phyloP scores from a whole-genome alignment of 371 early-diverging fungal species.

The Syncephalastrum contaminatum region DNA sequence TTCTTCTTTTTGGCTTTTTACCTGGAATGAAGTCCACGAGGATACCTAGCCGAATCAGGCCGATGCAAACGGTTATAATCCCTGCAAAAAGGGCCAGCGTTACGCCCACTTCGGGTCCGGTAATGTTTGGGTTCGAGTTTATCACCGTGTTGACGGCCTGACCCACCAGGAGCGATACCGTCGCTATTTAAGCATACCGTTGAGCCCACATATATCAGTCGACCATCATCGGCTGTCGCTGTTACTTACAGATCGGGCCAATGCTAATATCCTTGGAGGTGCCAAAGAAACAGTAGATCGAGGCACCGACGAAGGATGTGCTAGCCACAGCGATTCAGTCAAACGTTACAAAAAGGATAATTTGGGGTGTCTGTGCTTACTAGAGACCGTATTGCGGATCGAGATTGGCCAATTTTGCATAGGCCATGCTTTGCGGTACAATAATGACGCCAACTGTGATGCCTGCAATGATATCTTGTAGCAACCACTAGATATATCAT shows the following conservation, averaged over 20 bases:
- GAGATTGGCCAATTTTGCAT: slow-evolving; percentile 80
- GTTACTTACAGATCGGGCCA: slow-evolving; percentile 45
- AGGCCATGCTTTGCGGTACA: slow-evolving; percentile 84
- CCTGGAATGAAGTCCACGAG: slow-evolving; percentile 77
- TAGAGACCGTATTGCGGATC: slow-evolving; percentile 44
- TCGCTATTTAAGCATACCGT: slow-evolving; percentile 40
- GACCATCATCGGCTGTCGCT: background rate
- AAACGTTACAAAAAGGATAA: background rate
- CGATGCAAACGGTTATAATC: slow-evolving; percentile 57
- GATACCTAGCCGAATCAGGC: slow-evolving; percentile 70
- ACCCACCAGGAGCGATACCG: slow-evolving; percentile 70
- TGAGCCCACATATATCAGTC: background rate
- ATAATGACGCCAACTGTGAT: slow-evolving; percentile 83
- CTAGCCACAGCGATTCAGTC: slow-evolving; percentile 1
- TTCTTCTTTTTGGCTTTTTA: background rate
- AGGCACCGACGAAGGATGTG: slow-evolving; percentile 66
- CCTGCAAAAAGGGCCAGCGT: slow-evolving; percentile 53
- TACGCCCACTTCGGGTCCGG: slow-evolving; percentile 40
- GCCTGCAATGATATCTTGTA: slow-evolving; percentile 84
- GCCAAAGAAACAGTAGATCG: slow-evolving; percentile 71
- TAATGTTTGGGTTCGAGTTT: slow-evolving; percentile 35
- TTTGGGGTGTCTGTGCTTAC: slow-evolving; percentile 6
- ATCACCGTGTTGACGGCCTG: slow-evolving; percentile 50
- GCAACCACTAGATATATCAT: slow-evolving; percentile 56
- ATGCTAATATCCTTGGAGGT: slow-evolving; percentile 81